Base-by-base conservation (phyloP, 1,139 yeast genomes). In the Geotrichum bryndzae region DNA sequence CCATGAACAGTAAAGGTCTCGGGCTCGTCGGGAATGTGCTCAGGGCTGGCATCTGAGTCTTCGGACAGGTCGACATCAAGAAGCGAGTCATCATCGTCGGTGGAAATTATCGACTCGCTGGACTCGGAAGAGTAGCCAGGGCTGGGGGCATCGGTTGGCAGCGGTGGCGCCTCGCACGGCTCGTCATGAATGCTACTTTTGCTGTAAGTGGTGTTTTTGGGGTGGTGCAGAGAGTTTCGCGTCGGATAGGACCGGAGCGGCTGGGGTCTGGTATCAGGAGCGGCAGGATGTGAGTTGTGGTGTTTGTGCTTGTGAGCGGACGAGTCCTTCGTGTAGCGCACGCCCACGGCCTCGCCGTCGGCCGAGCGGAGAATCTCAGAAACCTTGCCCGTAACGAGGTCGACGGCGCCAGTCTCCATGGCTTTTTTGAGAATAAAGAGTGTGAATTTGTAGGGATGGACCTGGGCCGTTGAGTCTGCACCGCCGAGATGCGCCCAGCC, bases 401-500 rank as follows among this genome's bases (percentile, higher is more conserved):
- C 96, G 23, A 91, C 88, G n/a, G 90, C 85, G 1, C 96, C 96
- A 1, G 87, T 77, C 68, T 88, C 92, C 65, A 88, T 84, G 45
- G 96, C 96, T 72, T 89, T 88, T 67, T 85, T 84, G 66, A 94
- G 78, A 13, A 94, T 79, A 70, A 83, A 88, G 62, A 87, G 89
- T 35, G 98, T 92, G 74, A 94, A 92, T 72, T 88, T 87, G 77
- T 88, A 90, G 1, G 99, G 99, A 73, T 94, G 98, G 11, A 94
- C 97, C 75, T 94, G 99, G 0, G 97, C 98, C 0, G 98, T 92
- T 13, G 96, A 86, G 65, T 88, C 94, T 38, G 84, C 82, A 18
- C 89, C 95, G 38, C 99, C 98, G 61, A 94, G 77, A 8, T 85
- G 82, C 10, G 92, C 85, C 85, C 96, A 91, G 64, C 83, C 86